phyloP scores from a whole-genome alignment of 345 rosid species.

The Camelina hispida region DNA sequence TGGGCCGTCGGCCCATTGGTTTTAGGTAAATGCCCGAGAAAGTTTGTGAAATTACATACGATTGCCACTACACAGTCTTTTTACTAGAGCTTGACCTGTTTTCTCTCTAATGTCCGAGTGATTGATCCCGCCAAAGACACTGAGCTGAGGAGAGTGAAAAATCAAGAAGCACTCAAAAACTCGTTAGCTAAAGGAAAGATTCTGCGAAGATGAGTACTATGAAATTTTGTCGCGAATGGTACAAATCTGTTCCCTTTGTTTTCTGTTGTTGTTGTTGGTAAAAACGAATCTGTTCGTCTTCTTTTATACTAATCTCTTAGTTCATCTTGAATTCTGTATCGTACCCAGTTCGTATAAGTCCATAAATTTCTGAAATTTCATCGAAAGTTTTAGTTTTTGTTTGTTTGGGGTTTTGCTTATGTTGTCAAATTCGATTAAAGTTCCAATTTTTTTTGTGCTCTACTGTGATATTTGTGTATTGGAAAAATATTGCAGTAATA shows the following conservation, averaged over 20 bases:
- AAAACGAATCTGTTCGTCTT: conserved; percentile 16
- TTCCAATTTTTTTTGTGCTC: background rate
- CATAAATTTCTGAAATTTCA: background rate
- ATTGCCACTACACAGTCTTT: conserved; percentile 11
- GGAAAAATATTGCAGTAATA: conserved; percentile 54
- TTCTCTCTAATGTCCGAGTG: conserved; percentile 8
- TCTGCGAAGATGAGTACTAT: conserved; percentile 72
- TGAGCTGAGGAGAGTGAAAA: background rate
- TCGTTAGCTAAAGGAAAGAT: conserved; percentile 17
- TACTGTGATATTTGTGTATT: background rate
- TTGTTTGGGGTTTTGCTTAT: conserved; percentile 5
- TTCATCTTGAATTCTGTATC: background rate
- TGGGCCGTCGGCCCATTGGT: conserved; percentile 37
- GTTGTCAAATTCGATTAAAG: conserved; percentile 17
- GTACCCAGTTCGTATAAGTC: background rate
- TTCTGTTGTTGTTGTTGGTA: no score
- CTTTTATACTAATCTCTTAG: background rate
- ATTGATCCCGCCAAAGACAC: conserved; percentile 33
- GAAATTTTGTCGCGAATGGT: conserved; percentile 93
- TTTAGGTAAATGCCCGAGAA: background rate
- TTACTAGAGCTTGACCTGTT: conserved; percentile 26
- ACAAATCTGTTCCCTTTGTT: conserved; percentile 19
- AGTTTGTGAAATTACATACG: background rate
- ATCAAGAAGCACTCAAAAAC: conserved; percentile 3
- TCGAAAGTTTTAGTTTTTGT: background rate